A percentile compares a stretch with the other conserved stretches of the same genome.
phyloP scores from a whole-genome alignment of 768 basidiomycete genomes.

The Suillus tomentosus region DNA sequence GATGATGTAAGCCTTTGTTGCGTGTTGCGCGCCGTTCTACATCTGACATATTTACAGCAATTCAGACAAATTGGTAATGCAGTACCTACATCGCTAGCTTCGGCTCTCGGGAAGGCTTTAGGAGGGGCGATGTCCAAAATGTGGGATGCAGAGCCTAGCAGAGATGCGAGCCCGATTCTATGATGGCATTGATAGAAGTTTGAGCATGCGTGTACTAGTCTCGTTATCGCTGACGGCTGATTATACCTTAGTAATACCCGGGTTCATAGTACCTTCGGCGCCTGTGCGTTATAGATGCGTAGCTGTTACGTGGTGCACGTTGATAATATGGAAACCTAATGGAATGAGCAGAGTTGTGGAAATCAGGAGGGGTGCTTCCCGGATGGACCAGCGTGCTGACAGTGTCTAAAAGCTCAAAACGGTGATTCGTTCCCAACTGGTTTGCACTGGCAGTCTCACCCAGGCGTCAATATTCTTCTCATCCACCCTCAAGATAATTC shows the following conservation, averaged over 20 bases:
- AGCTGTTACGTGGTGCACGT: too few species aligned
- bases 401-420: too few species aligned
- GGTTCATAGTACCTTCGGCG: background rate
- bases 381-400: too few species aligned
- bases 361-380: too few species aligned
- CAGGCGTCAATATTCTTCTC: too few species aligned
- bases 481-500: background rate
- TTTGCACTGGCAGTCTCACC: too few species aligned
- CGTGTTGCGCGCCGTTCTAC: background rate
- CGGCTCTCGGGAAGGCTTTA: conserved; percentile 55
- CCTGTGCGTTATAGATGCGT: background rate
- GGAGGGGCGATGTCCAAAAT: conserved; percentile 46
- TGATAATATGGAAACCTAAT: too few species aligned
- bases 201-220: background rate
- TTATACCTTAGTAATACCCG: background rate
- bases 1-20: conserved; percentile 50
- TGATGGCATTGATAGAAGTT: conserved; percentile 21
- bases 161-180: conserved; percentile 47
- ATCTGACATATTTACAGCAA: conserved; percentile 47
- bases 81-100: conserved; percentile 69
- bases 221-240: background rate
- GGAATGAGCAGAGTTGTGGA: too few species aligned
- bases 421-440: too few species aligned
- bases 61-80: conserved; percentile 80
- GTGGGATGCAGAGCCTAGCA: conserved; percentile 43